Percentiles rank a stretch among this genome's conserved stretches.
Evolutionary conservation across 371 early-diverging fungal species (phyloP).

Genomic region (Batkoa obscura): DNA sequence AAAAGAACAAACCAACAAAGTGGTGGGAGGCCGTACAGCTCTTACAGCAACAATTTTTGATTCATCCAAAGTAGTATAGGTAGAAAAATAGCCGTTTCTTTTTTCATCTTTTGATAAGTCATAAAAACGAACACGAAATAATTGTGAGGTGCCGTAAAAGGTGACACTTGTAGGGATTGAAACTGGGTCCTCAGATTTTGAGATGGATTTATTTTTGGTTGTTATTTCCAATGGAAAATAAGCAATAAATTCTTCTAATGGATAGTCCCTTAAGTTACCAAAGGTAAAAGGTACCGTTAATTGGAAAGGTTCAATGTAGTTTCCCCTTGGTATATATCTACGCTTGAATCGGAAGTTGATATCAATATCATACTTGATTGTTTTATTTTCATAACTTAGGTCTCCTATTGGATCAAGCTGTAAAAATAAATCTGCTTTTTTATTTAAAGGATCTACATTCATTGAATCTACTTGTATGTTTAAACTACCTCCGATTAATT

Average conservation of each 20-base stretch:
- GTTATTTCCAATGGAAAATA: neutral
- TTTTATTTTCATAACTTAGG: conserved; percentile 12
- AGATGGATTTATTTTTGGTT: neutral
- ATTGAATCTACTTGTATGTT: conserved; percentile 11
- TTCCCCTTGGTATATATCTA: neutral
- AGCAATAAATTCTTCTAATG: conserved; percentile 12
- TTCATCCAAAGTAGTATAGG: neutral
- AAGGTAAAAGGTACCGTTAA: conserved; percentile 16
- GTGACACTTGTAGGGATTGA: neutral
- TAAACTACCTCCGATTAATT: conserved; percentile 12
- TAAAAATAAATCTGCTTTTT: conserved; percentile 14
- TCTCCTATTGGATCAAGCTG: conserved; percentile 14
- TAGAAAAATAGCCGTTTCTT: neutral
- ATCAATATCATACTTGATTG: conserved; percentile 7
- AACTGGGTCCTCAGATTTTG: neutral
- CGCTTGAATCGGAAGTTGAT: neutral
- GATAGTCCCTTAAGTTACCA: conserved; percentile 16
- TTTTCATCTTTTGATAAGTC: neutral
- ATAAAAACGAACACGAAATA: neutral
- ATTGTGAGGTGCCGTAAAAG: neutral
- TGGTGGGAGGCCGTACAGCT: conserved; percentile 12
- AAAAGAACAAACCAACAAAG: conserved; percentile 15
- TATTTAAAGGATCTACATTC: conserved; percentile 15
- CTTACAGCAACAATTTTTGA: conserved; percentile 4
- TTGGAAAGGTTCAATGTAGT: neutral